Evolutionary conservation across 768 basidiomycete species (phyloP).

Genomic region (Leccinum uliginosum): DNA sequence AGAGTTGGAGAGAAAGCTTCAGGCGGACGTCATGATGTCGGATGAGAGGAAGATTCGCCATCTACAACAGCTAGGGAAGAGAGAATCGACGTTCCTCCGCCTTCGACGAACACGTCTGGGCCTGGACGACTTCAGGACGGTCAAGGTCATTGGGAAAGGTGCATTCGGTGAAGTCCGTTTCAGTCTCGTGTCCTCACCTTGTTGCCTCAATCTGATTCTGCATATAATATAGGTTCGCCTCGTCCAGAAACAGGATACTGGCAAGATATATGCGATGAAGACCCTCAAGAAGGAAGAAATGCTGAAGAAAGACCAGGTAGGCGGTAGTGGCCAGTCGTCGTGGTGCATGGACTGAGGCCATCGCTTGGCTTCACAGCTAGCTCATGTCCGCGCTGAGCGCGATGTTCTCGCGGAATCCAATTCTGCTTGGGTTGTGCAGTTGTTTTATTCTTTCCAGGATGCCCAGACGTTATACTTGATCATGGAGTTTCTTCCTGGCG

Average conservation of each 20-base stretch:
- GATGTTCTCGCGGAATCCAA: slow-evolving; percentile 96
- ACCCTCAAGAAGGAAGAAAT: slow-evolving; percentile 95
- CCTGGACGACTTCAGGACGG: slow-evolving; percentile 88
- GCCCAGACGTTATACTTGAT: slow-evolving; percentile 87
- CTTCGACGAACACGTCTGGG: slow-evolving; percentile 87
- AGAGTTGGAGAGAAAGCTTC: slow-evolving; percentile 78
- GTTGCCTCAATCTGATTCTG: background rate
- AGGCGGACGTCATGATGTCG: slow-evolving; percentile 60
- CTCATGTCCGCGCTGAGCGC: slow-evolving; percentile 96
- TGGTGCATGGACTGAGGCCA: slow-evolving; percentile 3
- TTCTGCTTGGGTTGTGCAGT: slow-evolving; percentile 93
- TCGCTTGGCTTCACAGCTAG: slow-evolving; percentile 52
- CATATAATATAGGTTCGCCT: slow-evolving; percentile 60
- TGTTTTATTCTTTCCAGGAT: slow-evolving; percentile 99
- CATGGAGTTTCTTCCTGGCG: slow-evolving; percentile 99
- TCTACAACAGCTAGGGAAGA: slow-evolving; percentile 76
- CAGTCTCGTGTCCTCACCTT: background rate
- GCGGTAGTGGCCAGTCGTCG: slow-evolving; percentile 14
- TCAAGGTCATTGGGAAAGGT: slow-evolving; percentile 98
- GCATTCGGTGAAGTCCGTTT: slow-evolving; percentile 89
- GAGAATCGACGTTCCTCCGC: slow-evolving; percentile 85
- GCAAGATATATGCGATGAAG: slow-evolving; percentile 99
- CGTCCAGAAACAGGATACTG: slow-evolving; percentile 94
- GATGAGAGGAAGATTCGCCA: slow-evolving; percentile 88
- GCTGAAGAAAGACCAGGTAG: slow-evolving; percentile 97